phyloP scores from a whole-genome alignment of 2,329 filamentous ascomycete genomes.

The Aspergillus oerlinghausenensis region DNA sequence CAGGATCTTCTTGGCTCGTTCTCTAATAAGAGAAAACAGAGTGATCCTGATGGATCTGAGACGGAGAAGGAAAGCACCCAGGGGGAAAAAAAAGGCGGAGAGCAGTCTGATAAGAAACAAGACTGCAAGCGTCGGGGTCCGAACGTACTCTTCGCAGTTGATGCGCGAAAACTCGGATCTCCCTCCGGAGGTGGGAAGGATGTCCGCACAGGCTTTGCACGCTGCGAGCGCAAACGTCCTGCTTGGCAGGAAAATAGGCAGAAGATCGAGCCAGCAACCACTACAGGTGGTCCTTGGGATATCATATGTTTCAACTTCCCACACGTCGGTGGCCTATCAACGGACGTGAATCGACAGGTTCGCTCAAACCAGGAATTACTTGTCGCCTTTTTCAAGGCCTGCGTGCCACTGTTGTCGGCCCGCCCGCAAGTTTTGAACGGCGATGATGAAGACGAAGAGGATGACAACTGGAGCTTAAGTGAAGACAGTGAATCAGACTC shows the following conservation, averaged over 20 bases:
- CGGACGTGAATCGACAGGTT: conserved; percentile 91
- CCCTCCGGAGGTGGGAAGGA: conserved; percentile 38
- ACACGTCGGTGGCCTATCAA: conserved; percentile 86
- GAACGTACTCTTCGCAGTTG: conserved; percentile 40
- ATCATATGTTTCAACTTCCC: conserved; percentile 94
- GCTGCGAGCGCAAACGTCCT: conserved; percentile 27
- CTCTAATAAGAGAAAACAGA: not conserved
- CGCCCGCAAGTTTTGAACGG: conserved; percentile 18
- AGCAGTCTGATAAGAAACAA: not conserved
- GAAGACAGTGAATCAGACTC: conserved; percentile 4
- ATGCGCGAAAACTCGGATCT: conserved; percentile 40
- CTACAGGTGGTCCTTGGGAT: conserved; percentile 54
- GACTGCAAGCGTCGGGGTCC: conserved; percentile 8
- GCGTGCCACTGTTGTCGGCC: conserved; percentile 37
- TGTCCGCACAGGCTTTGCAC: conserved; percentile 38
- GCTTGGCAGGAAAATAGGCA: conserved; percentile 19
- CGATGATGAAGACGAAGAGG: conserved; percentile 14
- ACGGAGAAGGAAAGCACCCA: not conserved
- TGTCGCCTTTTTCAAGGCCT: conserved; percentile 46
- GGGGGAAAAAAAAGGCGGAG: not conserved
- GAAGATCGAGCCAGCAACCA: not conserved
- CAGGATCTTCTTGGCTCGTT: conserved; percentile 33
- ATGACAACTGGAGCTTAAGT: conserved; percentile 1
- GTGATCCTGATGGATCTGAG: conserved; percentile 1
- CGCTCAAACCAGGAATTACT: conserved; percentile 72